phyloP scores from a whole-genome alignment of 139 green algal species.

The Closterium sp. region DNA sequence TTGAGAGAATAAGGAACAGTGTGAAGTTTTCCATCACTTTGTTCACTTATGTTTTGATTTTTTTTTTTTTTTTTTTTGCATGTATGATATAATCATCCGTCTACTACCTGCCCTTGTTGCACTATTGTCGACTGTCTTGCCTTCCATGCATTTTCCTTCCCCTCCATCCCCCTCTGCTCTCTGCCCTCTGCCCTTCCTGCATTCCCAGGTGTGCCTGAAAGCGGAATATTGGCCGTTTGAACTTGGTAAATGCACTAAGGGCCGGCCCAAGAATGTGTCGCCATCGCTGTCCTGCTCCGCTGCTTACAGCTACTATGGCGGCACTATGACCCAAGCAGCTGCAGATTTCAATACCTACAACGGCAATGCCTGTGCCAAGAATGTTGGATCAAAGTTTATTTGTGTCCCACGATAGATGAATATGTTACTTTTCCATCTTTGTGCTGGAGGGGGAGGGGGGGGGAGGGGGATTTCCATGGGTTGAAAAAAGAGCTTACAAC shows the following conservation, averaged over 20 bases:
- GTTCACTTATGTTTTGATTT: background rate
- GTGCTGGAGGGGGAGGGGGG: too few relatives aligned
- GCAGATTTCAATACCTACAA: background rate
- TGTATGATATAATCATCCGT: too few relatives aligned
- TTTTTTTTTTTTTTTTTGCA: background rate
- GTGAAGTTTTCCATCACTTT: too few relatives aligned
- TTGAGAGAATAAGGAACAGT: too few relatives aligned
- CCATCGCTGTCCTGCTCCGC: background rate
- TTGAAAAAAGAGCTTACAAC: too few relatives aligned
- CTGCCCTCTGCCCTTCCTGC: too few relatives aligned
- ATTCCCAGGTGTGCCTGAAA: background rate
- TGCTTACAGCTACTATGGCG: background rate
- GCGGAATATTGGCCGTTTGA: background rate
- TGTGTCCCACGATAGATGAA: background rate
- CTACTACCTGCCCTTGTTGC: background rate
- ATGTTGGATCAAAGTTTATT: background rate
- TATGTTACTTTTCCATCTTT: too few relatives aligned
- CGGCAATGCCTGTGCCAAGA: background rate
- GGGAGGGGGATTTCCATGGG: too few relatives aligned
- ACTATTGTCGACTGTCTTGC: too few relatives aligned
- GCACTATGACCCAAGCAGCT: background rate
- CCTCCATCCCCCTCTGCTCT: too few relatives aligned
- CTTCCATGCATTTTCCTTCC: too few relatives aligned
- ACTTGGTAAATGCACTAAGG: background rate
- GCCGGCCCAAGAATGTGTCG: background rate